Evolutionary conservation across 2,329 filamentous ascomycete genomes (phyloP).

Genomic region (Orbilia javanica): DNA sequence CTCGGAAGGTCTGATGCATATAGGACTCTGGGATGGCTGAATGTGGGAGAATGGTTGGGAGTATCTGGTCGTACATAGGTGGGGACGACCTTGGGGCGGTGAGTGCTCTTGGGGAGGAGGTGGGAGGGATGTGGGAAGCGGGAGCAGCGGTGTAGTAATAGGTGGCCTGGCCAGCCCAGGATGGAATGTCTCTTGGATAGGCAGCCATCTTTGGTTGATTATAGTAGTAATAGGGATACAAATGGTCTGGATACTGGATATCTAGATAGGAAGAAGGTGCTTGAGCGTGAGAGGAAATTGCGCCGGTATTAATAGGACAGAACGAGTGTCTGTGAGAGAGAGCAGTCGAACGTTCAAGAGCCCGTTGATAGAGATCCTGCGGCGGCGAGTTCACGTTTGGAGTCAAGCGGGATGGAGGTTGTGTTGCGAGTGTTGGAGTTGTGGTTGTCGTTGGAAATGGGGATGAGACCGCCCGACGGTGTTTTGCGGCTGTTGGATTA

Average conservation of each 20-base stretch:
- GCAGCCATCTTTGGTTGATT: conserved; percentile 48
- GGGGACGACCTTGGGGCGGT: conserved; percentile 37
- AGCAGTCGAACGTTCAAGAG: conserved; percentile 27
- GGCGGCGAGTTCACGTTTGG: neutral
- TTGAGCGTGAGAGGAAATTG: conserved; percentile 44
- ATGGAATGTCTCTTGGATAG: conserved; percentile 53
- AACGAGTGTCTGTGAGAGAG: conserved; percentile 13
- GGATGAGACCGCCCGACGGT: conserved; percentile 34
- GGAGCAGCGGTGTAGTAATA: conserved; percentile 36
- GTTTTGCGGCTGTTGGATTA: neutral
- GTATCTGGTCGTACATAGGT: conserved; percentile 30
- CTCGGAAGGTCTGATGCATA: conserved; percentile 55
- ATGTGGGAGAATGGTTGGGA: conserved; percentile 39
- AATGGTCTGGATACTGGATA: conserved; percentile 31
- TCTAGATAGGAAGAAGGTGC: conserved; percentile 2
- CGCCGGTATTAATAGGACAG: conserved; percentile 21
- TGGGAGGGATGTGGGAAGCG: conserved; percentile 26
- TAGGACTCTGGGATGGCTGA: conserved; percentile 44
- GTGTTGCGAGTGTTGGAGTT: conserved; percentile 44
- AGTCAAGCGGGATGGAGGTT: neutral
- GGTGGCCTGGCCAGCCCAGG: conserved; percentile 36
- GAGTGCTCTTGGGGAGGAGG: conserved; percentile 48
- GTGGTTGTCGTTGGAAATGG: conserved; percentile 5
- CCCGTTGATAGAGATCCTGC: conserved; percentile 28
- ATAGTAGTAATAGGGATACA: conserved; percentile 34